These are phyloP conservation scores for Meira miltonrushii DNA, from an alignment of 1,284 basidiomycete genomes.

Conservation along the genomic window DNA sequence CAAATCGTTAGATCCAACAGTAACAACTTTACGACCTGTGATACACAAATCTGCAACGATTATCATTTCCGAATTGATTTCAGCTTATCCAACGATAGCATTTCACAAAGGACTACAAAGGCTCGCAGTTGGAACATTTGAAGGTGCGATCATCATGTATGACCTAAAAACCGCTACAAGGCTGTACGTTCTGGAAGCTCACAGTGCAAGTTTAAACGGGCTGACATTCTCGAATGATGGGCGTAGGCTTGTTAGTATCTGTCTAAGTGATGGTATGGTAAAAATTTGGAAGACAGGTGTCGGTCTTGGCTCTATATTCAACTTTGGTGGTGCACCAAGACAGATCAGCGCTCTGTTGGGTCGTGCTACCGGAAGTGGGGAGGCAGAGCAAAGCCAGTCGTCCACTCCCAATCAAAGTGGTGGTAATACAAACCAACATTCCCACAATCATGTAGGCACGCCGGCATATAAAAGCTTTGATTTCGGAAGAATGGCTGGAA, in stretches of 20 bases:
- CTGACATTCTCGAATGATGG: constrained; percentile 76
- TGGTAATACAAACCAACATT: background rate
- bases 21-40: constrained; percentile 73
- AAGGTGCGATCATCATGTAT: constrained; percentile 80
- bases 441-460: constrained; percentile 54
- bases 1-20: constrained; percentile 88
- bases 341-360: constrained; percentile 61
- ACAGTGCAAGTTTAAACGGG: constrained; percentile 51
- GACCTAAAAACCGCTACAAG: constrained; percentile 93
- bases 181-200: constrained; percentile 87
- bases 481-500: constrained; percentile 21
- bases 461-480: constrained; percentile 49
- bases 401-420: background rate
- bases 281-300: constrained; percentile 53
- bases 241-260: constrained; percentile 77
- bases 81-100: constrained; percentile 77
- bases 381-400: background rate
- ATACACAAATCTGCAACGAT: constrained; percentile 86
- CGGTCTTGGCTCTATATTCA: constrained; percentile 72
- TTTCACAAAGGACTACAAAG: constrained; percentile 81
- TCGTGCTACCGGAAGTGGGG: background rate
- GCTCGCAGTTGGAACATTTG: constrained; percentile 85
- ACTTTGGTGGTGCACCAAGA: constrained; percentile 82
- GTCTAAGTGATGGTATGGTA: constrained; percentile 66
- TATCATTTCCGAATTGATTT: constrained; percentile 72